Evolutionary conservation across 1,284 basidiomycete species (phyloP).

Genomic region (Papiliotrema nemorosa): DNA sequence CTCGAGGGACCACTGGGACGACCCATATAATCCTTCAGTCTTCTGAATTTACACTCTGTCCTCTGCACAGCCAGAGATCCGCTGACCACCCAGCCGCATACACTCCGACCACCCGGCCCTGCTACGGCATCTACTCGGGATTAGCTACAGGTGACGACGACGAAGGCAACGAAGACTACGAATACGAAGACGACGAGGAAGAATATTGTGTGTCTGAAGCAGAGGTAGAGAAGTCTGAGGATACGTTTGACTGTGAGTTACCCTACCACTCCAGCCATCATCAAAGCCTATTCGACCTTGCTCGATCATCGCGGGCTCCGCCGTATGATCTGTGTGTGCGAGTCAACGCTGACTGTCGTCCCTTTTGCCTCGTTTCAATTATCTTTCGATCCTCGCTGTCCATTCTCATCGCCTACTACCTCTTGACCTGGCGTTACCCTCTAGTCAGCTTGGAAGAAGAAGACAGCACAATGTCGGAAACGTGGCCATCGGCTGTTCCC

Average conservation of each 20-base stretch:
- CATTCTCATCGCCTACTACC: too few species aligned
- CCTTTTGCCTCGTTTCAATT: neutral
- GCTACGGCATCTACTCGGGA: constrained; percentile 18
- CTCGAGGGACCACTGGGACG: neutral
- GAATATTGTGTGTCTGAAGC: constrained; percentile 26
- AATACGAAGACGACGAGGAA: constrained; percentile 31
- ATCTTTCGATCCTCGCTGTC: neutral
- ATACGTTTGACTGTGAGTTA: constrained; percentile 9
- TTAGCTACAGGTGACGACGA: constrained; percentile 16
- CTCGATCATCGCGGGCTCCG: too few species aligned
- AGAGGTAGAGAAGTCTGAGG: constrained; percentile 22
- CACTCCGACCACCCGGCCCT: constrained; percentile 14
- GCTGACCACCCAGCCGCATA: constrained; percentile 3
- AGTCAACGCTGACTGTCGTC: neutral
- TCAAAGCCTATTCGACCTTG: neutral
- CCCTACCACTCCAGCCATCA: neutral
- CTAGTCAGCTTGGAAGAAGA: too few species aligned
- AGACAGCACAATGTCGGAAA: constrained; percentile 18
- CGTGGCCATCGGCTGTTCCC: constrained; percentile 27
- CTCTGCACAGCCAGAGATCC: neutral
- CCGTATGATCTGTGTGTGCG: too few species aligned
- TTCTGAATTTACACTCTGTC: too few species aligned
- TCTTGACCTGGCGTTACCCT: too few species aligned
- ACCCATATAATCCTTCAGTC: neutral
- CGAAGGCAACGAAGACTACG: constrained; percentile 23